Base-by-base conservation (phyloP, 2,329 filamentous ascomycete genomes). In the Sphaerulina musiva region DNA sequence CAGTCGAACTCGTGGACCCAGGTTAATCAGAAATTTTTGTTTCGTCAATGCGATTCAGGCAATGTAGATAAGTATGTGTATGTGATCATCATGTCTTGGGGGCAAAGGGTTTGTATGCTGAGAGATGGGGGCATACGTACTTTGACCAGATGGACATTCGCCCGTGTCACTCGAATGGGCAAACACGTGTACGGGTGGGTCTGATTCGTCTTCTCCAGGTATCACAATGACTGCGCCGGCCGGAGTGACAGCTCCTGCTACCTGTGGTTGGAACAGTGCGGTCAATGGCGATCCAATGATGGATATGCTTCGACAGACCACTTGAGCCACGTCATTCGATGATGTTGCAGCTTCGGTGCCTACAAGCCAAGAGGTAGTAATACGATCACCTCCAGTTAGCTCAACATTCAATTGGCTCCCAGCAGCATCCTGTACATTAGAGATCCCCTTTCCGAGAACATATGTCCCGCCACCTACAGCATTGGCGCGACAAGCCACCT, bases 41-140 rank as follows among this genome's bases (percentile, higher is more conserved):
- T 80, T 93, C 90, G 84, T 95, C 91, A 95, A 86, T 80, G 80
- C 72, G 76, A 75, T 86, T 95, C 92, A 91, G 92, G 87, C 90
- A 97, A 97, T 96, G 92, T 97, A 96, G 92, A 96, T 97, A 97
- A 97, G 91, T 91, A 89, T 93, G 95, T 80, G 73, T 78, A 78
- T 74, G 55, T 74, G 73, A 73, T 95, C 91, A 97, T 96, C 92
- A 90, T 86, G 69, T 78, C 80, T 78, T 2, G 34, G 34, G 5
- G 34, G 12, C 2, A 8, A 11, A 9, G 12, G 66, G 51, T 9
- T 4, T 32, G 48, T 10, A 38, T 12, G 56, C 56, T 57, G 38
- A 38, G 38, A 38, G 39, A 59, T 57, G 55, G 58, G 41, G 53
- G 23, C 45, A 54, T 46, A 87, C 92, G 89, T 81, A 98, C 92